Percentiles rank a stretch among this genome's conserved stretches.
Evolutionary conservation across 2,329 filamentous ascomycete species (phyloP).

Genomic region (Nemania bipapillata): DNA sequence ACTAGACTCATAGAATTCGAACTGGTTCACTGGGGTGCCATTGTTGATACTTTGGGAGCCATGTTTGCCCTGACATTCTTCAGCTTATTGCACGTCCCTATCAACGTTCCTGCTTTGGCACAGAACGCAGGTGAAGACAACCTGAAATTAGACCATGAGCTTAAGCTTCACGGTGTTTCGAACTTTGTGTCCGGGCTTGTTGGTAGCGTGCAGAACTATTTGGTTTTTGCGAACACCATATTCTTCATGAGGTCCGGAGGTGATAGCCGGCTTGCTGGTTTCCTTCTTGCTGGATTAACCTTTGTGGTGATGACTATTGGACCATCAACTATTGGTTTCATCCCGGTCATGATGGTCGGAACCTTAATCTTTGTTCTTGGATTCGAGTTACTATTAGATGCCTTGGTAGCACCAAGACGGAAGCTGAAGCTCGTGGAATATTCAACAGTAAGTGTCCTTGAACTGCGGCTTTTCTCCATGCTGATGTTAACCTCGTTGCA

Average conservation of each 20-base stretch:
- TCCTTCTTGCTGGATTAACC: constrained; percentile 83
- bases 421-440: constrained; percentile 90
- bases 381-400: constrained; percentile 89
- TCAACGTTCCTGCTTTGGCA: constrained; percentile 94
- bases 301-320: constrained; percentile 85
- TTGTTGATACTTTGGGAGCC: constrained; percentile 85
- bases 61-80: constrained; percentile 99
- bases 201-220: constrained; percentile 94
- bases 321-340: constrained; percentile 88
- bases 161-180: constrained; percentile 91
- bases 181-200: constrained; percentile 87
- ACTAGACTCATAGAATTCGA: constrained; percentile 71
- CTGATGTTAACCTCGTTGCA: constrained; percentile 50
- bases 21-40: constrained; percentile 82
- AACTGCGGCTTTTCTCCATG: too few species aligned
- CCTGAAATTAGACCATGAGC: constrained; percentile 86
- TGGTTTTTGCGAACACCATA: constrained; percentile 97
- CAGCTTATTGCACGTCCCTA: constrained; percentile 94
- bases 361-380: constrained; percentile 94
- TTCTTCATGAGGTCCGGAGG: constrained; percentile 95
- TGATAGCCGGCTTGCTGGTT: constrained; percentile 83
- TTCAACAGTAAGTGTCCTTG: constrained; percentile 70
- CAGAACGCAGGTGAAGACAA: constrained; percentile 93
- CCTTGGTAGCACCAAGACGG: constrained; percentile 86
- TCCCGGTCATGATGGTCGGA: constrained; percentile 96